Evolutionary conservation across 2,329 filamentous ascomycete species (phyloP).

Genomic region (Sporothrix sp.): DNA sequence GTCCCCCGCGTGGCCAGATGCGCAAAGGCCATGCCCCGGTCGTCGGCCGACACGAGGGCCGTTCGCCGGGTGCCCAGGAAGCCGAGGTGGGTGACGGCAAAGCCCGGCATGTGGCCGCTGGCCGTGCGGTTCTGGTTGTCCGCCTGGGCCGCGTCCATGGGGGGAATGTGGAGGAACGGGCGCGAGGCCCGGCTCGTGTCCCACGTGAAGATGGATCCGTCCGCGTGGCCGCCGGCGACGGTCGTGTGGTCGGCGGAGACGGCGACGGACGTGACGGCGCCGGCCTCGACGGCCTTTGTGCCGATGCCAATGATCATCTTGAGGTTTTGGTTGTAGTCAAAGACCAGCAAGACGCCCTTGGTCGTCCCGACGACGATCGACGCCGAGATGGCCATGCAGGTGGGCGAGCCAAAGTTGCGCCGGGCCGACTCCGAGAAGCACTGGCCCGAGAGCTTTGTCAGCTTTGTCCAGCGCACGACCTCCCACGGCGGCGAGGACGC

Average conservation of each 20-base stretch:
- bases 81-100: constrained; percentile 78
- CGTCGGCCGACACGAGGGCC: constrained; percentile 88
- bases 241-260: constrained; percentile 92
- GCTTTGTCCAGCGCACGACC: constrained; percentile 88
- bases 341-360: constrained; percentile 88
- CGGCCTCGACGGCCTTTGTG: constrained; percentile 88
- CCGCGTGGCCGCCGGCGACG: constrained; percentile 79
- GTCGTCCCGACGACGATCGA: constrained; percentile 85
- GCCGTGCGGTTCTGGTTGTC: constrained; percentile 46
- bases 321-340: constrained; percentile 93
- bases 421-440: constrained; percentile 87
- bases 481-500: constrained; percentile 79
- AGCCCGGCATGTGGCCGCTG: constrained; percentile 75
- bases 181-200: constrained; percentile 73
- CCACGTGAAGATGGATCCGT: constrained; percentile 94
- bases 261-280: constrained; percentile 74
- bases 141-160: constrained; percentile 56
- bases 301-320: constrained; percentile 90
- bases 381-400: constrained; percentile 79
- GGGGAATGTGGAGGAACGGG: constrained; percentile 80
- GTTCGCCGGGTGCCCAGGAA: constrained; percentile 91
- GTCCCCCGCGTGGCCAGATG: constrained; percentile 89
- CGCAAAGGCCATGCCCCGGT: constrained; percentile 94
- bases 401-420: constrained; percentile 85
- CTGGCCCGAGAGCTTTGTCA: constrained; percentile 81